These are phyloP conservation scores for Gymnopilus dilepis DNA, from an alignment of 768 basidiomycete genomes.

Conservation along the genomic window DNA sequence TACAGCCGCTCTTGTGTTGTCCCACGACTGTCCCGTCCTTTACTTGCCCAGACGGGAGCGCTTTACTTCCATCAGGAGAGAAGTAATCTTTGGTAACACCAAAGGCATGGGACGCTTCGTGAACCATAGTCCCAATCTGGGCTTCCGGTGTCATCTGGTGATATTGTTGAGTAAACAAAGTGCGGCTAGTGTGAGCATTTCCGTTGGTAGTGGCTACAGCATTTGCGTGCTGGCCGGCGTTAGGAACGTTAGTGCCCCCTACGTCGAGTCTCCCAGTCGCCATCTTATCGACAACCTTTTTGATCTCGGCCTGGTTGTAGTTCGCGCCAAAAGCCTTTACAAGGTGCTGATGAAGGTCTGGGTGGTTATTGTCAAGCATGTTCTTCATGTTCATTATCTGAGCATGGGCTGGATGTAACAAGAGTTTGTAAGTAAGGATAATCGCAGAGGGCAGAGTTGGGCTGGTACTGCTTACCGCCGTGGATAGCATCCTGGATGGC, in stretches of 20 bases:
- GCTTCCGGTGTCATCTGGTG: neutral
- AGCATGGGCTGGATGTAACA: neutral
- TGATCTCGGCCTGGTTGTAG: neutral
- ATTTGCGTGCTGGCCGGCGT: neutral
- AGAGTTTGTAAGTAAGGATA: neutral
- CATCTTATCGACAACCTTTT: neutral
- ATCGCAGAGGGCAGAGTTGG: too few species aligned
- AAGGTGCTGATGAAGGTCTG: neutral
- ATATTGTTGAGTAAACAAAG: neutral
- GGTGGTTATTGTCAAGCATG: neutral
- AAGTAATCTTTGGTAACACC: slow-evolving; percentile 1
- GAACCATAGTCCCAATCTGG: neutral
- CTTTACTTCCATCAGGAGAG: neutral
- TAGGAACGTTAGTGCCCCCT: neutral
- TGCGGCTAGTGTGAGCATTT: neutral
- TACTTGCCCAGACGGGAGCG: neutral
- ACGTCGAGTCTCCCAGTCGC: neutral
- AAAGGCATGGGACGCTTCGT: neutral
- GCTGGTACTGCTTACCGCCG: neutral
- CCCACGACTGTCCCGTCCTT: neutral
- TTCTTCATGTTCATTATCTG: slow-evolving; percentile 5
- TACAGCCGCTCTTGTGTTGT: neutral
- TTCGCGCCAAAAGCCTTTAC: neutral
- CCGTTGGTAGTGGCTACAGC: neutral
- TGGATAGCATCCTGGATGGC: neutral